Conservation (phyloP, 768 basidiomycete species). For the Hirschioporus abietinus region DNA sequence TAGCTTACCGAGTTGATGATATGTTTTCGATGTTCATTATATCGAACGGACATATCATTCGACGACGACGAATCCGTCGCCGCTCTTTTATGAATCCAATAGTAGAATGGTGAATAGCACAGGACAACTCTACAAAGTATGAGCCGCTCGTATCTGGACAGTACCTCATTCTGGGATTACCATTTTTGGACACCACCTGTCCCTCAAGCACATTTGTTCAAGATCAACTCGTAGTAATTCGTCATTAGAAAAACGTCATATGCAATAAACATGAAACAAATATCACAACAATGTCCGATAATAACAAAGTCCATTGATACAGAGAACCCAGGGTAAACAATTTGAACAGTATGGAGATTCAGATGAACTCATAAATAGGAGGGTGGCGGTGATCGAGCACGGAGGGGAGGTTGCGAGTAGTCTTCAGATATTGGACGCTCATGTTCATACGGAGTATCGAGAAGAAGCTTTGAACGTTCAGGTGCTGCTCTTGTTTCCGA, state of each 20-base stretch:
- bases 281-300: neutral
- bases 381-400: neutral
- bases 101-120: neutral
- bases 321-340: neutral
- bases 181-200: neutral
- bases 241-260: neutral
- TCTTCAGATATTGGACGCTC: neutral
- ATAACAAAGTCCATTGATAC: neutral
- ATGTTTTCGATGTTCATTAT: conserved; percentile 64
- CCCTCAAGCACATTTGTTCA: neutral
- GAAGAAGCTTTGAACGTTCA: neutral
- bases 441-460: neutral
- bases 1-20: conserved; percentile 58
- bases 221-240: neutral
- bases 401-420: neutral
- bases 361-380: neutral
- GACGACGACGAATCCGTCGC: neutral
- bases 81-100: neutral
- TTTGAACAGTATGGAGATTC: neutral
- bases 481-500: neutral
- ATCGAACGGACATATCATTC: conserved; percentile 23
- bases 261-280: neutral
- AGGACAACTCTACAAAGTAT: neutral
- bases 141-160: neutral
- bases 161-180: neutral